These are phyloP conservation scores for Eimeria falciformis DNA, from an alignment of 169 alveolate species.

Conservation along the genomic window DNA sequence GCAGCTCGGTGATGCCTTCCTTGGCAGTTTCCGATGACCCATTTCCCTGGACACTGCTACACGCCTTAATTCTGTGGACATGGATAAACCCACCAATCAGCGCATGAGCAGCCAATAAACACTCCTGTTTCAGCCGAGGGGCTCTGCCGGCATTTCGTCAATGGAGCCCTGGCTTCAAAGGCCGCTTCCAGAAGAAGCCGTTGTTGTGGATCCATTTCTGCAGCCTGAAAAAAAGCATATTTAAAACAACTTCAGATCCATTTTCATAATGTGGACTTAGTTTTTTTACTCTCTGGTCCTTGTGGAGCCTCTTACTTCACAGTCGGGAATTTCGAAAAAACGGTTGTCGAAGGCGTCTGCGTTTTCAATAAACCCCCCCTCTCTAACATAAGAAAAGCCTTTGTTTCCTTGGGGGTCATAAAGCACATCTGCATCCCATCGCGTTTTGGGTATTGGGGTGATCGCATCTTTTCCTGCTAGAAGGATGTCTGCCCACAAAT, in stretches of 20 bases:
- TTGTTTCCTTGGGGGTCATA: conserved; percentile 79
- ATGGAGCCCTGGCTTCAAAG: conserved; percentile 80
- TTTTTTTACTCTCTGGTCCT: too few relatives aligned
- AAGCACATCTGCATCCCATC: conserved; percentile 82
- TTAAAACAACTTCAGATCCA: conserved; percentile 33
- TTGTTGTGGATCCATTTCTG: conserved; percentile 86
- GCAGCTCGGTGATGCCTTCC: too few relatives aligned
- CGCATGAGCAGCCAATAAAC: conserved; percentile 82
- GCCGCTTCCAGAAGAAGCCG: conserved; percentile 81
- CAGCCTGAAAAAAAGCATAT: conserved; percentile 78
- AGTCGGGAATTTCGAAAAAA: conserved; percentile 80
- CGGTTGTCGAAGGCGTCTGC: conserved; percentile 81
- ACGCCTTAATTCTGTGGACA: background rate
- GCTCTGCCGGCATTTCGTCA: conserved; percentile 56
- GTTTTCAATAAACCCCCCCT: conserved; percentile 77
- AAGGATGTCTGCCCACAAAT: conserved; percentile 79
- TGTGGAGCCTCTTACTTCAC: conserved; percentile 71
- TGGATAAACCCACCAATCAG: conserved; percentile 80
- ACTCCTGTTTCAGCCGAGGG: conserved; percentile 78
- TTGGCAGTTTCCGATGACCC: too few relatives aligned
- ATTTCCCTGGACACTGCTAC: too few relatives aligned
- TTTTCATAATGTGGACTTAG: too few relatives aligned
- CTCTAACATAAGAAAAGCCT: conserved; percentile 79
- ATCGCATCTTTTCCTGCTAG: conserved; percentile 80
- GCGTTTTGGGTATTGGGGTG: conserved; percentile 79